Evolutionary conservation across 1,284 basidiomycete species (phyloP).

Genomic region (Austroboletus olivaceoglutinosus): DNA sequence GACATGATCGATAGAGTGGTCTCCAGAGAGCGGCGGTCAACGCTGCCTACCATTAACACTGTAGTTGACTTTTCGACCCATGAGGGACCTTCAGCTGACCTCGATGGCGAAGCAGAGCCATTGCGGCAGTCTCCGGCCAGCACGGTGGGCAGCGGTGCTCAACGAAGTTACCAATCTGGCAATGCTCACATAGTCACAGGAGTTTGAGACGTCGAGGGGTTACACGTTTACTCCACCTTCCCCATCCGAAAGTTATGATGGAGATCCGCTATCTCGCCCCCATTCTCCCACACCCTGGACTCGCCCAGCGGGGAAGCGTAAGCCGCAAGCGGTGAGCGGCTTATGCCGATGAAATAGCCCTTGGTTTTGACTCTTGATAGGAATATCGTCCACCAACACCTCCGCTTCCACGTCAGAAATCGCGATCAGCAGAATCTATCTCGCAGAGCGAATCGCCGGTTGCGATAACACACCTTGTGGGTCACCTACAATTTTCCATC

Average conservation of each 20-base stretch:
- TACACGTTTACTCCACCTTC: slow-evolving; percentile 36
- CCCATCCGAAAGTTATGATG: slow-evolving; percentile 36
- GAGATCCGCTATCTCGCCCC: slow-evolving; percentile 36
- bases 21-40: slow-evolving; percentile 33
- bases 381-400: slow-evolving; percentile 57
- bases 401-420: slow-evolving; percentile 44
- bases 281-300: slow-evolving; percentile 35
- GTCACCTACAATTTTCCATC: slow-evolving; percentile 1
- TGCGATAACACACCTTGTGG: slow-evolving; percentile 25
- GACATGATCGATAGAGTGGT: slow-evolving; percentile 42
- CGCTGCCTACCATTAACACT: slow-evolving; percentile 37
- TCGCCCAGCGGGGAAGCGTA: slow-evolving; percentile 30
- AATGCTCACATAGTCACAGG: slow-evolving; percentile 35
- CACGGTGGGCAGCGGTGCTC: slow-evolving; percentile 34
- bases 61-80: slow-evolving; percentile 35
- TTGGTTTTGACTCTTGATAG: slow-evolving; percentile 29
- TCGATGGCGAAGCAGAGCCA: slow-evolving; percentile 31
- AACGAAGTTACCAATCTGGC: slow-evolving; percentile 25
- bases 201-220: slow-evolving; percentile 32
- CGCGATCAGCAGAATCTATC: slow-evolving; percentile 25
- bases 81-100: slow-evolving; percentile 30
- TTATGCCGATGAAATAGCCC: background rate
- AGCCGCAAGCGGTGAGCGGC: slow-evolving; percentile 35
- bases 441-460: slow-evolving; percentile 33
- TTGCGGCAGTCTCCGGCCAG: slow-evolving; percentile 38